A percentile compares a stretch with the other conserved stretches of the same genome.
Evolutionary conservation across 164 flowering plant genomes (phyloP).

Genomic region (Nymphaea thermarum): DNA sequence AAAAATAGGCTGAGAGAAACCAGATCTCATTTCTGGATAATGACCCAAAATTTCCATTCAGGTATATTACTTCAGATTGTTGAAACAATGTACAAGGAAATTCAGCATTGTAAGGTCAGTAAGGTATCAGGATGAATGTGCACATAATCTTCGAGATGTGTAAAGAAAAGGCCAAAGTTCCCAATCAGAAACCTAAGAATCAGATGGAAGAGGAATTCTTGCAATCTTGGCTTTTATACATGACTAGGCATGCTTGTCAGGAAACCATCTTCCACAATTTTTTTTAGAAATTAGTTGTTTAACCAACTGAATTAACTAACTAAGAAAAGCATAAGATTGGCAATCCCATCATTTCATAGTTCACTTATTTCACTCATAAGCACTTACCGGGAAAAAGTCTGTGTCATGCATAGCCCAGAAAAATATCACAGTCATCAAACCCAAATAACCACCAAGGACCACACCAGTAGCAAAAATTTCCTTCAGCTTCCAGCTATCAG

Average conservation of each 20-base stretch:
- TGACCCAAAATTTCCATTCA: no score
- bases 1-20: no score
- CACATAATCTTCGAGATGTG: no score
- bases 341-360: neutral
- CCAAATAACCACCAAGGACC: slow-evolving; percentile 84
- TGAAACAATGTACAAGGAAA: no score
- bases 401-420: slow-evolving; percentile 78
- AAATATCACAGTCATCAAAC: slow-evolving; percentile 85
- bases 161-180: neutral
- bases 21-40: no score
- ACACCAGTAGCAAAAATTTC: slow-evolving; percentile 94
- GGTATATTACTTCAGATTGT: no score
- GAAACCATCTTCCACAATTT: no score
- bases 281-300: no score
- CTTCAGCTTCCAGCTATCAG: slow-evolving; percentile 94
- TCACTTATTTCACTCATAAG: neutral
- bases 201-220: neutral
- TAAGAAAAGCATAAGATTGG: neutral
- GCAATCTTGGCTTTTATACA: neutral
- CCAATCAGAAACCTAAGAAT: neutral
- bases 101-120: no score
- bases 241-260: neutral
- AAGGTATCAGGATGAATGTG: no score
- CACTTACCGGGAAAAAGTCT: slow-evolving; percentile 62
- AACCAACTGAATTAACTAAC: no score